These are phyloP conservation scores for Xylaria flabelliformis DNA, from an alignment of 495 filamentous ascomycete species.

Conservation along the genomic window DNA sequence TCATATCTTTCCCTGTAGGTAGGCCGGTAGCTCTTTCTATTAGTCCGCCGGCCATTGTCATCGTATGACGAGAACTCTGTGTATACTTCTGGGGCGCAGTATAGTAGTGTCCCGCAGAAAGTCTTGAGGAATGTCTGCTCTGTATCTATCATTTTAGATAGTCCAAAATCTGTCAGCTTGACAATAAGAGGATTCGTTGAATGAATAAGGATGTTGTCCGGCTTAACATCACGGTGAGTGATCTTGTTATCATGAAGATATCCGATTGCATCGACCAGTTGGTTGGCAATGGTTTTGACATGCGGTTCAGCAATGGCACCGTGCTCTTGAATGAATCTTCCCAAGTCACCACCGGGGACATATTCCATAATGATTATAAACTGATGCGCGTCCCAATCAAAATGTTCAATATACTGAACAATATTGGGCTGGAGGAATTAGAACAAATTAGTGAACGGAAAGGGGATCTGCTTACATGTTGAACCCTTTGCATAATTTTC, in stretches of 20 bases:
- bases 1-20: conserved; percentile 68
- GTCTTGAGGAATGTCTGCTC: conserved; percentile 91
- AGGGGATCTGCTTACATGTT: conserved; percentile 68
- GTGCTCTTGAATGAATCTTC: conserved; percentile 65
- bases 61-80: conserved; percentile 75
- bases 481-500: conserved; percentile 83
- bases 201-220: conserved; percentile 91
- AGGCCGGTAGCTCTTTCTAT: conserved; percentile 44
- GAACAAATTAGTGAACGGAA: conserved; percentile 20
- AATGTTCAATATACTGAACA: conserved; percentile 84
- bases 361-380: conserved; percentile 96
- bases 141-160: conserved; percentile 89
- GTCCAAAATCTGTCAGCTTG: conserved; percentile 93
- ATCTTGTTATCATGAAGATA: conserved; percentile 87
- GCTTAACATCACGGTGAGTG: conserved; percentile 96
- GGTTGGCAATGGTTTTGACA: conserved; percentile 71
- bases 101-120: conserved; percentile 94
- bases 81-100: conserved; percentile 96
- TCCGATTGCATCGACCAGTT: conserved; percentile 81
- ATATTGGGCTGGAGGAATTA: conserved; percentile 74
- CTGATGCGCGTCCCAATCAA: conserved; percentile 76
- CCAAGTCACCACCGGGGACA: conserved; percentile 85
- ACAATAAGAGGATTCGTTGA: conserved; percentile 74
- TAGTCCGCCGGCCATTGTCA: conserved; percentile 49
- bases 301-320: conserved; percentile 69